Conservation (phyloP, 2,329 filamentous ascomycete genomes). For the Cercospora berteroae region DNA sequence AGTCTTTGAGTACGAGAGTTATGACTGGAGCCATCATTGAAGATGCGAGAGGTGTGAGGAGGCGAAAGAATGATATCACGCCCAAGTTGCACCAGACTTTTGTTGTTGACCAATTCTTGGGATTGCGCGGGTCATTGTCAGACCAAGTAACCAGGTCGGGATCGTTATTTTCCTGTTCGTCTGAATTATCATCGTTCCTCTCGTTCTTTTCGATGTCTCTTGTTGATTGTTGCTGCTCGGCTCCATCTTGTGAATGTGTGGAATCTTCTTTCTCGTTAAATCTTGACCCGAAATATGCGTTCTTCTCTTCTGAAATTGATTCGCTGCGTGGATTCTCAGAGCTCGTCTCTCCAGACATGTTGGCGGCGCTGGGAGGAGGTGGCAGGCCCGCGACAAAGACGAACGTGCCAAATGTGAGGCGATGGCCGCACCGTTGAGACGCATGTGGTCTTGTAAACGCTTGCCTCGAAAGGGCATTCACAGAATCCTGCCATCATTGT, state of each 20-base stretch:
- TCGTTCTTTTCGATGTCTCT: background rate
- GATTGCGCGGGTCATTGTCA: slow-evolving; percentile 51
- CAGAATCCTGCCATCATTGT: background rate
- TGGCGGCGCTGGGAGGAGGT: background rate
- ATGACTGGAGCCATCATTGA: slow-evolving; percentile 67
- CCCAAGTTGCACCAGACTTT: slow-evolving; percentile 39
- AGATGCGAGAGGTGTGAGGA: slow-evolving; percentile 52
- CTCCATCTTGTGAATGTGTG: background rate
- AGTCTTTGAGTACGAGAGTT: slow-evolving; percentile 60
- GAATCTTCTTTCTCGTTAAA: background rate
- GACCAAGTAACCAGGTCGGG: background rate
- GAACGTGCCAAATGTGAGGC: background rate
- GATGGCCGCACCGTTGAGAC: background rate
- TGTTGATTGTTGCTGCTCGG: background rate
- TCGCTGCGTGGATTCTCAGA: background rate
- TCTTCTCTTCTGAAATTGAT: background rate
- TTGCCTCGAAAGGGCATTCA: background rate
- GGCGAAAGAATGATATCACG: slow-evolving; percentile 26
- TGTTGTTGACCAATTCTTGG: slow-evolving; percentile 56
- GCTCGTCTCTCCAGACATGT: background rate
- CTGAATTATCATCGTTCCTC: background rate
- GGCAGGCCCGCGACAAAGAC: background rate
- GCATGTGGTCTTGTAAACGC: background rate
- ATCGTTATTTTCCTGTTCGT: background rate
- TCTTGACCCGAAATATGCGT: background rate